Evolutionary conservation across 2,329 filamentous ascomycete genomes (phyloP).

Genomic region (Sclerotinia trifoliorum): DNA sequence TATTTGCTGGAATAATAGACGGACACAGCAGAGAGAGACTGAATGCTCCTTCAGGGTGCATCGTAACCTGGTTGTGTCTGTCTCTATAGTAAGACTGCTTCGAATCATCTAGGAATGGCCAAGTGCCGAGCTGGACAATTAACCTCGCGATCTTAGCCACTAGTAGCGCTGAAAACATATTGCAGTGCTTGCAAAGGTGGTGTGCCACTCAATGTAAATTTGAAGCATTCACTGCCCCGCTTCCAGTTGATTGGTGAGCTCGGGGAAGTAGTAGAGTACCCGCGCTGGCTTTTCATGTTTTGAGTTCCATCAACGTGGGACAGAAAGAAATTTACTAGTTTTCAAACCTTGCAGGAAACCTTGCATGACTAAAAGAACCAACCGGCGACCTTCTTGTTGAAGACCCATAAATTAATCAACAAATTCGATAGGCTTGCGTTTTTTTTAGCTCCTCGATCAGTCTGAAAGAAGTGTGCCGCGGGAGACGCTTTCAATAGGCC

Average conservation of each 20-base stretch:
- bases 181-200: background rate
- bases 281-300: background rate
- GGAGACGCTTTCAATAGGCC: background rate
- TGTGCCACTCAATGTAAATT: constrained; percentile 6
- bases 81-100: background rate
- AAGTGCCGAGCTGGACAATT: background rate
- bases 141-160: background rate
- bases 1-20: background rate
- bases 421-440: background rate
- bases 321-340: background rate
- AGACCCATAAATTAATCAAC: background rate
- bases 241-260: background rate
- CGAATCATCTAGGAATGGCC: background rate
- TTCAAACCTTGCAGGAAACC: background rate
- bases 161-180: background rate
- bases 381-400: background rate
- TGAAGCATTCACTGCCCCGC: constrained; percentile 2
- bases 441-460: background rate
- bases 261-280: background rate
- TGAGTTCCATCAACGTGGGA: background rate
- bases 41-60: too few species aligned
- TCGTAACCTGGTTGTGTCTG: background rate
- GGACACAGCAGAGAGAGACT: background rate
- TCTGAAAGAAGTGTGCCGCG: background rate
- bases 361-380: constrained; percentile 2